Base-by-base conservation (phyloP, 352 stramenopile genomes). In the Globisporangium spiculum region DNA sequence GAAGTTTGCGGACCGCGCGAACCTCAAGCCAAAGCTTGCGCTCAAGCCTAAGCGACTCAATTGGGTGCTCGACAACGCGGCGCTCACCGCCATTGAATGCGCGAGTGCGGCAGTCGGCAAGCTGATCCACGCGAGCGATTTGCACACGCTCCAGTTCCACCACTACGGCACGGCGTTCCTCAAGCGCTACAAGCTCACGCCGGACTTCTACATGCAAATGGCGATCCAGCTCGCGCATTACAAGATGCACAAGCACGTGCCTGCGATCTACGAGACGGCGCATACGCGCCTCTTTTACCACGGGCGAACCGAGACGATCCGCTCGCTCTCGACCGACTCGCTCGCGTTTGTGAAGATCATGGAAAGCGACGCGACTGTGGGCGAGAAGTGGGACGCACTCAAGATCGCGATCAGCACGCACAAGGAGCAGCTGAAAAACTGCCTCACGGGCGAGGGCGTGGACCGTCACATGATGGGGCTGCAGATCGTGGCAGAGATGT, bases 261-360 rank as follows among this genome's bases (percentile, higher is more conserved):
- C 92, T 34, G 96, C 94, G 20, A 97, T 98, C 7, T 99, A 99
- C 73, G 97, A 99, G 81, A 97, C 97, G 16, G 97, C 94, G 20
- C 97, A 99, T 83, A 98, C 97, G 69, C 86, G 97, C n/a, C 84
- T 97, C 50, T 99, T 98, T 74, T 95, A 98, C 59, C 97, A 99
- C 69, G 97, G 97, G 3, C 90, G 97, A 50, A 99, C 97, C 1
- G 94, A 97, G 71, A 97, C 91, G 16, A 93, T 95, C 58, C 86
- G 91, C 6, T 88, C 94, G 36, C 80, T 98, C 18, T 97, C 92
- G 41, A 90, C 73, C 30, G 92, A 97, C 36, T 98, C 88, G 69
- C 83, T 92, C 20, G 88, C 84, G 22, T 99, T 98, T 71, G 81
- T 96, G 24, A 90, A 98, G 71, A 84, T 73, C n/a, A 97, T 97